Evolutionary conservation across 805 yeast genomes (phyloP), one percentile per base, ranked within the genome.

Genomic region (Yarrowia keelungensis): DNA sequence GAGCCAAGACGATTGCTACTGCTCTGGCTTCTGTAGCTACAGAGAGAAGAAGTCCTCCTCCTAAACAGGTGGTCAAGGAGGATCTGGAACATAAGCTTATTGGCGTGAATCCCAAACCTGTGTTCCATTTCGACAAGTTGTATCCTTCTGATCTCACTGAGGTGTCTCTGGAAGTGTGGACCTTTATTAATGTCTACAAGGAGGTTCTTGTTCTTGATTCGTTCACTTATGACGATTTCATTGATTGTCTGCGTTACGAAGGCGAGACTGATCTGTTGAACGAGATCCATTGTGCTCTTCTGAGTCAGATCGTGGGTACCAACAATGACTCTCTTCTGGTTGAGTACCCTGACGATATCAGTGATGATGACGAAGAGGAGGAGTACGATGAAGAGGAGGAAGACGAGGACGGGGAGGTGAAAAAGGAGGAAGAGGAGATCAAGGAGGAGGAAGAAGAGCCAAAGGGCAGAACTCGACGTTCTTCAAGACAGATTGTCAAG

Each of bases 151-250:
- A 70, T 5, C 47, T 71, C n/a, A 70, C 75, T 9, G 75, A 79
- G 19, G 51, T 70, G 12, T 65, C 77, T 32, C 70, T 92, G 32
- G 93, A 90, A 73, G 76, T 84, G 3, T 92, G 97, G 97, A 80
- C 85, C 1, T 92, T 91, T 73, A 76, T 91, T 38, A 90, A 90
- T 75, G 83, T 90, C 64, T 91, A 87, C 76, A 85, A 87, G 72
- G 82, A 83, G 43, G 86, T 91, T 0, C 79, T 91, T 41, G 75
- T 83, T 5, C 78, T 92, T n/a, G 92, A 89, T 73, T 84, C 89
- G 0, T 88, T 90, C 73, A 88, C 94, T 0, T 90, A 89, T 79
- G 97, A 91, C 78, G 96, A 89, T 72, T 90, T 85, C 73, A 75
- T 89, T 8, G 85, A 85, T 68, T 87, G 86, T 11, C 75, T 89